Percentiles rank a stretch among this genome's conserved stretches.
Evolutionary conservation across 345 rosid species (phyloP).

Genomic region (Acer saccharum): DNA sequence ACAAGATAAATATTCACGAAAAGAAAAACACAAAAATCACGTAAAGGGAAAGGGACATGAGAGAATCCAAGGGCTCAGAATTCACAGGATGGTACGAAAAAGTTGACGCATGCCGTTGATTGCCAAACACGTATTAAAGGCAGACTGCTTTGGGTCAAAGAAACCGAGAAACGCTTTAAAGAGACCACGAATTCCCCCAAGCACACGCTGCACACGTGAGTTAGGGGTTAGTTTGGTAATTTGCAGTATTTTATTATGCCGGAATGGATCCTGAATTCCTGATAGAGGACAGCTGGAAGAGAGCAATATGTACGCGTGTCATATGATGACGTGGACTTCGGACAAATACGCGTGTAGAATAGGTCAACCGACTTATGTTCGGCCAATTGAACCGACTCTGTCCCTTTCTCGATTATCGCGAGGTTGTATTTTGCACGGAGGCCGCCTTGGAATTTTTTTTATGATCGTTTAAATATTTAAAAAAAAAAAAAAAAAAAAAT

Average conservation of each 20-base stretch:
- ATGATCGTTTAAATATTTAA: too few relatives aligned
- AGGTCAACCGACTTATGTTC: neutral
- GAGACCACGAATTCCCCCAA: neutral
- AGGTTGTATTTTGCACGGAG: neutral
- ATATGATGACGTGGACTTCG: slow-evolving; percentile 24
- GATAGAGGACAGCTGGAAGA: slow-evolving; percentile 27
- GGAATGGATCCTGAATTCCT: neutral
- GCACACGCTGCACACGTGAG: neutral
- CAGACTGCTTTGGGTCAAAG: neutral
- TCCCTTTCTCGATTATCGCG: neutral
- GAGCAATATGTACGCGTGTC: slow-evolving; percentile 17
- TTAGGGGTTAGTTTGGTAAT: slow-evolving; percentile 2
- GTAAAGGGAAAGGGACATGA: neutral
- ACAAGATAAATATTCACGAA: neutral
- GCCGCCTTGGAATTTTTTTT: neutral
- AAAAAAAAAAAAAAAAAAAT: too few relatives aligned
- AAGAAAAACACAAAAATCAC: neutral
- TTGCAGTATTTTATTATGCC: neutral
- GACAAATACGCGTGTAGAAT: slow-evolving; percentile 11
- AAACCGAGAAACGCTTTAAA: neutral
- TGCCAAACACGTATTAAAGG: neutral
- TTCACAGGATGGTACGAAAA: neutral
- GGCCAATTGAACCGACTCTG: neutral
- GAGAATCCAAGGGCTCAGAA: slow-evolving; percentile 4
- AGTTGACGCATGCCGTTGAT: slow-evolving; percentile 4